Base-by-base conservation (phyloP, 169 alveolate genomes). In the Hepatocystis sp. region DNA sequence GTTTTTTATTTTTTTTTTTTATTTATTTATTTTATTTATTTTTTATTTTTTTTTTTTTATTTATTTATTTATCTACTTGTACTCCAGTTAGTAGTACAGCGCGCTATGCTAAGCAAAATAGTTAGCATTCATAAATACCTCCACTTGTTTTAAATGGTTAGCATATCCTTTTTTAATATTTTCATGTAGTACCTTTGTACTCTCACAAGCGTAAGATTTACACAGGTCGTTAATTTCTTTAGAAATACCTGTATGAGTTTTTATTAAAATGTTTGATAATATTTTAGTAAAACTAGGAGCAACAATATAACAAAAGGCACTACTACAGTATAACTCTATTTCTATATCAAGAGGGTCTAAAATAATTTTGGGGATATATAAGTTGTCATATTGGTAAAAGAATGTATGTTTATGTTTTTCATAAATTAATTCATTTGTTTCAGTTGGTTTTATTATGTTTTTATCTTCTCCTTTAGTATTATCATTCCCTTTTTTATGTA, bases 251-350 rank as follows among this genome's bases (percentile, higher is more conserved):
- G 58, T 4, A 8, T 30, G 11, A 34, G 42, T 55, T 51, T 71
- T 71, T 36, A 71, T 71, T 21, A 55, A 51, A 15, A 56, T 56
- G 40, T 71, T 71, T 42, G 86, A 56, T 39, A 71, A 30, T 5
- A 71, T 47, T 49, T 71, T 71, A 17, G 55, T 49, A 36, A 56
- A 71, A 8, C 58, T 65, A 13, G 86, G 86, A 28, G 86, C 86
- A n/a, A 71, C 23, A 39, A 71, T 60, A 36, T 58, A 71, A 36
- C 86, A 71, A 64, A 71, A 71, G 11, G 86, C 86, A 64, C 78
- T 71, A 39, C 76, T 71, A 63, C 86, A 71, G 30, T 71, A 71
- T 5, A 32, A 19, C 17, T 71, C 52, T 13, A 71, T 36, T 71
- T 71, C 86, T 49, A 28, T 52, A n/a, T 71, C 51, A 10, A 71